Conservation (phyloP, 768 basidiomycete species). For the Sarcomyxa edulis region DNA sequence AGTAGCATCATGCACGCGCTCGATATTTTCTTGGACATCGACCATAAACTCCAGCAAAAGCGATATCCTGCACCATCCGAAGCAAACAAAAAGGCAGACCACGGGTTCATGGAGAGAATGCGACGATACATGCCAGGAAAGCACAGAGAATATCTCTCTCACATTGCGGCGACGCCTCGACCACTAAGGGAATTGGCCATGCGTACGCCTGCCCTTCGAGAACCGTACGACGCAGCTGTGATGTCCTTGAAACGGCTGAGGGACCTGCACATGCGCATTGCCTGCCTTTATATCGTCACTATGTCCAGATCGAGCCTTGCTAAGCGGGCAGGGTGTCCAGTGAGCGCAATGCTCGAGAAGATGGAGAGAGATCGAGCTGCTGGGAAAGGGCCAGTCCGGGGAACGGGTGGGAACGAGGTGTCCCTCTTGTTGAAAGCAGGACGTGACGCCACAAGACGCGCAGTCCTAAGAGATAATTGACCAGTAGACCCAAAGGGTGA, state of each 20-base stretch:
- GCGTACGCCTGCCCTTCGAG: conserved; percentile 51
- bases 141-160: conserved; percentile 79
- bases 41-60: conserved; percentile 74
- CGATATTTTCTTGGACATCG: conserved; percentile 83
- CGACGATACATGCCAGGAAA: conserved; percentile 90
- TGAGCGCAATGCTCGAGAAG: conserved; percentile 48
- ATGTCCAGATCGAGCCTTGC: conserved; percentile 64
- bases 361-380: conserved; percentile 34
- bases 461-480: conserved; percentile 42
- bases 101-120: conserved; percentile 90
- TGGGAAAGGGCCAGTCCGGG: conserved; percentile 53
- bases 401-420: conserved; percentile 88
- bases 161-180: conserved; percentile 55
- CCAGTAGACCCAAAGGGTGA: too few relatives aligned
- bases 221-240: conserved; percentile 78
- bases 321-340: conserved; percentile 42
- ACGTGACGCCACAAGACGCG: conserved; percentile 77
- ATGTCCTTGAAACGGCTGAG: conserved; percentile 76
- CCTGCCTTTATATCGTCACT: conserved; percentile 79
- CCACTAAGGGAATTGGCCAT: conserved; percentile 60
- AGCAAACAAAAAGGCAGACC: conserved; percentile 60
- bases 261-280: conserved; percentile 86
- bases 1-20: conserved; percentile 85
- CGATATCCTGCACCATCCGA: conserved; percentile 64
- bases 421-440: conserved; percentile 82